A percentile compares a stretch with the other conserved stretches of the same genome.
These are phyloP conservation scores for Neonothopanus nambi DNA, from an alignment of 1,284 basidiomycete species.

Conservation along the genomic window DNA sequence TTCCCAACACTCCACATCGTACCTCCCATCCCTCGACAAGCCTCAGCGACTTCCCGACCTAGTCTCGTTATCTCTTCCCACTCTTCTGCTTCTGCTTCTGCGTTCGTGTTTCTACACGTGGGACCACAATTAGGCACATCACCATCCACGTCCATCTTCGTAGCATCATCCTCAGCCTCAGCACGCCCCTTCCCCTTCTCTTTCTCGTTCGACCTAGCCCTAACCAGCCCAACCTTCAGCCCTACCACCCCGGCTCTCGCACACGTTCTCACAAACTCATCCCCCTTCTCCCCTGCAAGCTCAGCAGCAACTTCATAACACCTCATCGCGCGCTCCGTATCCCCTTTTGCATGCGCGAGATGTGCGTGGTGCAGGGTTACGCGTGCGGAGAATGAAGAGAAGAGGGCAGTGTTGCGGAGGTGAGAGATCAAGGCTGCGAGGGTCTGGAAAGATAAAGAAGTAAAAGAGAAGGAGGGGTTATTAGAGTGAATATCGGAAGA, in stretches of 20 bases:
- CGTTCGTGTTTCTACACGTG: no score
- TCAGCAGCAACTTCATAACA: slow-evolving; percentile 64
- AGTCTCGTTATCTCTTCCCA: slow-evolving; percentile 32
- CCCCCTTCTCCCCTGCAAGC: slow-evolving; percentile 39
- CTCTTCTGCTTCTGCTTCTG: slow-evolving; percentile 24
- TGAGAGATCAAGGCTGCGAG: slow-evolving; percentile 60
- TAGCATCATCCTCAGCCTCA: slow-evolving; percentile 14
- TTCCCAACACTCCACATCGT: slow-evolving; percentile 56
- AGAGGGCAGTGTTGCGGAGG: slow-evolving; percentile 56
- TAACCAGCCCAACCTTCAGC: slow-evolving; percentile 51
- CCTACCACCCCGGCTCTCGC: slow-evolving; percentile 62
- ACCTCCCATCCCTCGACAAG: slow-evolving; percentile 54
- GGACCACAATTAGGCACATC: no score
- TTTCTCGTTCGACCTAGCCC: slow-evolving; percentile 1
- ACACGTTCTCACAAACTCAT: slow-evolving; percentile 54
- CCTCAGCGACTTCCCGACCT: slow-evolving; percentile 39
- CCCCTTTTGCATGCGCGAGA: slow-evolving; percentile 61
- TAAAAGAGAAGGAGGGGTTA: background rate
- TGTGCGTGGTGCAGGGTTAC: slow-evolving; percentile 71
- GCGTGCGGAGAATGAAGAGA: slow-evolving; percentile 55
- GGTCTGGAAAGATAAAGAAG: slow-evolving; percentile 32
- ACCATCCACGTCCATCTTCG: slow-evolving; percentile 20
- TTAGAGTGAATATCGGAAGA: background rate
- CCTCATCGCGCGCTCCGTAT: slow-evolving; percentile 47
- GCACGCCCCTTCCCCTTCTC: background rate